These are phyloP conservation scores for Aphanomyces invadans DNA, from an alignment of 352 stramenopile genomes.

Conservation along the genomic window DNA sequence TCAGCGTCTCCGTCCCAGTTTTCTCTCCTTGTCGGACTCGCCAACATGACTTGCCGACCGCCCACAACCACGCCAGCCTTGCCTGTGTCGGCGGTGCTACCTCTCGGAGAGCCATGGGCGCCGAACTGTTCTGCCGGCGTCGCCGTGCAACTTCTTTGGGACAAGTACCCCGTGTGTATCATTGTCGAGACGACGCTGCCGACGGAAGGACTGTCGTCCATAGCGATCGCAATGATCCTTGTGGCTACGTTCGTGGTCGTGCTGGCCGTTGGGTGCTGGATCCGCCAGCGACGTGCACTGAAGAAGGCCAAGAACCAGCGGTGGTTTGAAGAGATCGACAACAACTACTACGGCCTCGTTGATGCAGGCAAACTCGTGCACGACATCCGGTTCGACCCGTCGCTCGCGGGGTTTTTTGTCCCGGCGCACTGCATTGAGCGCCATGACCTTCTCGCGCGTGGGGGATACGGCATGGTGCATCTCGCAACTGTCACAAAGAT, in stretches of 20 bases:
- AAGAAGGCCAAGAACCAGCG: neutral
- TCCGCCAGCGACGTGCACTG: neutral
- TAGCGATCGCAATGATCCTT: neutral
- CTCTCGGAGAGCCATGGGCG: neutral
- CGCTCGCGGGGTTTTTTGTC: neutral
- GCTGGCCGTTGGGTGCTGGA: neutral
- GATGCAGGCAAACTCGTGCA: neutral
- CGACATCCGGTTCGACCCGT: neutral
- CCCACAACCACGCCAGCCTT: neutral
- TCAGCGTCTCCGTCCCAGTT: slow-evolving; percentile 7
- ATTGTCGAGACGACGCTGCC: neutral
- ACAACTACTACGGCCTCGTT: neutral
- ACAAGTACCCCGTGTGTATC: slow-evolving; percentile 15
- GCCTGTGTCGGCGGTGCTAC: neutral
- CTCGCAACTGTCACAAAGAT: neutral
- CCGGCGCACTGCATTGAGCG: neutral
- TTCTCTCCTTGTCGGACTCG: neutral
- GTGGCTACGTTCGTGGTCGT: neutral
- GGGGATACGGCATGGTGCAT: slow-evolving; percentile 3
- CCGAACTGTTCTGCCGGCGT: neutral
- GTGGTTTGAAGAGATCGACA: slow-evolving; percentile 10
- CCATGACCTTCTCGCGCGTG: neutral
- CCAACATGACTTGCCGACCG: neutral
- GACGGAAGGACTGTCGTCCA: neutral
- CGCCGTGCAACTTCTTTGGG: neutral